phyloP scores from a whole-genome alignment of 305 asterid genomes.

The Solanum aculeatissimum region DNA sequence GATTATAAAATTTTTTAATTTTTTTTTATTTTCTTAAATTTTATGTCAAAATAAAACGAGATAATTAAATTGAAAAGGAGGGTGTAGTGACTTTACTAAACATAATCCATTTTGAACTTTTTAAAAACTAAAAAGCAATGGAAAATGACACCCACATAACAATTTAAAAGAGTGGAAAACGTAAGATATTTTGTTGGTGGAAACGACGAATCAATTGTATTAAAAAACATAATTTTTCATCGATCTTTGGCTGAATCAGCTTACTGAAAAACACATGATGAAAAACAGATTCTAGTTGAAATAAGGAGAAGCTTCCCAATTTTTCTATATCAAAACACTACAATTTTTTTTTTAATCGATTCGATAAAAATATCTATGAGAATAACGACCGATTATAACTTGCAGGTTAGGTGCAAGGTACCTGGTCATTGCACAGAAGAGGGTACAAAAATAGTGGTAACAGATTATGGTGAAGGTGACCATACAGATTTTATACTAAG shows the following conservation, averaged over 20 bases:
- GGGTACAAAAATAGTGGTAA: constrained; percentile 49
- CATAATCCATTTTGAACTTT: background rate
- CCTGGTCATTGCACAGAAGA: constrained; percentile 43
- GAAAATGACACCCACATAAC: background rate
- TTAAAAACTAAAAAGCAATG: background rate
- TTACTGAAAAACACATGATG: background rate
- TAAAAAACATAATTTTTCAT: background rate
- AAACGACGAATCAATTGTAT: too few species aligned
- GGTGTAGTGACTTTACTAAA: background rate
- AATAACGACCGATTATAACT: too few species aligned
- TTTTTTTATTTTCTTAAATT: background rate
- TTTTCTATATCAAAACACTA: background rate
- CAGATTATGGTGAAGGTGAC: constrained; percentile 57
- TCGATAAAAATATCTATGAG: too few species aligned
- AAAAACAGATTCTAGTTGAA: background rate
- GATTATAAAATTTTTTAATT: fast-evolving
- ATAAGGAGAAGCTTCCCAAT: background rate
- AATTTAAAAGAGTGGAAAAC: too few species aligned
- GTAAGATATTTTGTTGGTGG: too few species aligned
- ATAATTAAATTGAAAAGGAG: fast-evolving
- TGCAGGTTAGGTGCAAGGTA: constrained; percentile 48
- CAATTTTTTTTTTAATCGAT: too few species aligned
- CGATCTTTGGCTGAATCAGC: background rate
- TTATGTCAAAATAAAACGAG: fast-evolving
- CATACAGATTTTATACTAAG: constrained; percentile 55